A percentile compares a stretch with the other conserved stretches of the same genome.
Evolutionary conservation across 768 basidiomycete genomes (phyloP).

Genomic region (Tulasnella sp.): DNA sequence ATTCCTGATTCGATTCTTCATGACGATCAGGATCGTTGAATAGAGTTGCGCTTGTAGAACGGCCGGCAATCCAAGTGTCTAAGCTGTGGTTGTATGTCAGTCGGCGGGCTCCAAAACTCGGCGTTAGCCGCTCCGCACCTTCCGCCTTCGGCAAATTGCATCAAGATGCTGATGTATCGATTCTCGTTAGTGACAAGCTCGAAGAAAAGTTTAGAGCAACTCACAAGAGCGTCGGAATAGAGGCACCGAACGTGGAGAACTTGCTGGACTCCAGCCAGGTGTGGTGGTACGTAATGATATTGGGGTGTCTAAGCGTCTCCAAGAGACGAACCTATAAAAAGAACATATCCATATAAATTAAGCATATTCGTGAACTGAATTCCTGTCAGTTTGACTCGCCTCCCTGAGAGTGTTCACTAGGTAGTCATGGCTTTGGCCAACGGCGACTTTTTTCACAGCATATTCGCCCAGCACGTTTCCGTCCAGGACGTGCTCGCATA

Average conservation of each 20-base stretch:
- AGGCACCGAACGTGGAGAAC: conserved; percentile 85
- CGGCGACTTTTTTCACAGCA: conserved; percentile 95
- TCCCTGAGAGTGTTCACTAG: conserved; percentile 77
- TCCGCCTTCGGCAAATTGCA: conserved; percentile 93
- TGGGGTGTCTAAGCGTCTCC: conserved; percentile 82
- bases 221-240: conserved; percentile 83
- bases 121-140: conserved; percentile 28
- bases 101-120: not conserved
- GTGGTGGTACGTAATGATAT: conserved; percentile 94
- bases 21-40: conserved; percentile 17
- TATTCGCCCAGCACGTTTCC: conserved; percentile 87
- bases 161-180: conserved; percentile 57
- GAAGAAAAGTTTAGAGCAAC: conserved; percentile 35
- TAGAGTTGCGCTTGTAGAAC: conserved; percentile 38
- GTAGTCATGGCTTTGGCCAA: conserved; percentile 85
- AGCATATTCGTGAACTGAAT: not conserved
- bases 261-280: conserved; percentile 85
- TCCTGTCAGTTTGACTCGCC: conserved; percentile 40
- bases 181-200: not conserved
- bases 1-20: conserved; percentile 43
- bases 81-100: conserved; percentile 29
- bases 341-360: not conserved
- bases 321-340: conserved; percentile 66
- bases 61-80: conserved; percentile 80
- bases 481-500: conserved; percentile 88